Percentiles rank a stretch among this genome's conserved stretches.
Evolutionary conservation across 805 yeast species (phyloP).

Genomic region (Dipodascus albidus): DNA sequence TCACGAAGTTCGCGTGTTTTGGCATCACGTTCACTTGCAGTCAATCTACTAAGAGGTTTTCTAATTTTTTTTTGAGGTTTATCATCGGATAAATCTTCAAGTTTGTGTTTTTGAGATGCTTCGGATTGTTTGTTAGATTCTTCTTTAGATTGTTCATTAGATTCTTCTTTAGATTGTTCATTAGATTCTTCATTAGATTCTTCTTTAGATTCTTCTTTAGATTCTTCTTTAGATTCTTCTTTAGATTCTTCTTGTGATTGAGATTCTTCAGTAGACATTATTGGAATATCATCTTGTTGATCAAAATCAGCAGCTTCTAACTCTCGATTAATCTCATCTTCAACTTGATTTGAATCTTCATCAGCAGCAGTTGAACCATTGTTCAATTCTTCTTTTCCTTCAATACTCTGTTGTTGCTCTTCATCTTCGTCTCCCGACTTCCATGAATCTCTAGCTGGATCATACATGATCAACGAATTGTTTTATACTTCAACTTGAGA

Average conservation of each 20-base stretch:
- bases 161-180: too few species aligned
- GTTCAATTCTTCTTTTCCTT: neutral
- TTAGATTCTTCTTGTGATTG: neutral
- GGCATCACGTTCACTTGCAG: slow-evolving; percentile 8
- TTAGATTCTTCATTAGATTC: too few species aligned
- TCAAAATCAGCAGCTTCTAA: neutral
- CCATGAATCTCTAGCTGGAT: slow-evolving; percentile 4
- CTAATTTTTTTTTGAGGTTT: slow-evolving; percentile 12
- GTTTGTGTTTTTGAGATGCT: neutral
- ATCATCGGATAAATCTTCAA: neutral
- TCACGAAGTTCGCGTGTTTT: slow-evolving; percentile 9
- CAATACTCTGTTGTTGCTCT: neutral
- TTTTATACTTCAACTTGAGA: neutral
- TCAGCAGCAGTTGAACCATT: neutral
- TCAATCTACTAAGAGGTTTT: slow-evolving; percentile 10
- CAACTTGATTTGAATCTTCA: neutral
- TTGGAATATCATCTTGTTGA: neutral
- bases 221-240: neutral
- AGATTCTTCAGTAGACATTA: neutral
- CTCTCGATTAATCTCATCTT: neutral
- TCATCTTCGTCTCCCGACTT: neutral
- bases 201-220: neutral
- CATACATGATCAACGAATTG: too few species aligned
- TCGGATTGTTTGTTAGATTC: too few species aligned
- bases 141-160: too few species aligned